Base-by-base conservation (phyloP, 306 rosid genomes). In the Quercus robur region DNA sequence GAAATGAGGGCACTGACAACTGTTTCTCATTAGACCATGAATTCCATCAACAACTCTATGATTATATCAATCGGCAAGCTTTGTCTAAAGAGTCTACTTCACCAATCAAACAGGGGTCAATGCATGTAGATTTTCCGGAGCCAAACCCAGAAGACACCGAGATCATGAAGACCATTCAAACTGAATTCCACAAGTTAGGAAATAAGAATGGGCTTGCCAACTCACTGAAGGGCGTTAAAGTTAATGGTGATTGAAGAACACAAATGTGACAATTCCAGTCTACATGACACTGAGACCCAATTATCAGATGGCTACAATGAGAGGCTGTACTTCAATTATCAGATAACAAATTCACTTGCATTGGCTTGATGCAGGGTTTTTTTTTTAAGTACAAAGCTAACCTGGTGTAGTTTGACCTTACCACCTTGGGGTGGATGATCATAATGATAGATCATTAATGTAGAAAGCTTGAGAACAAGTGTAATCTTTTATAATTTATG, bases 11-110 rank as follows among this genome's bases (percentile, higher is more conserved):
- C 26, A 66, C 78, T 25, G 92, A 85, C 41, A 89, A 83, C 66
- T 91, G 98, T 78, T 95, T 93, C 94, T 90, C 94, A 68, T 80
- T 86, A 4, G 90, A 95, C 64, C 89, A 89, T 56, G 63, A 76
- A 20, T 93, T 85, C 88, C 99, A 95, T 81, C 98, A 93, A 84
- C 88, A 93, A 74, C 92, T 93, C 77, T 93, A 91, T 81, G 81
- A 70, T 66, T 77, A 78, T 76, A 63, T 87, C 84, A 90, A 89
- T 75, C 84, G 82, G 62, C 92, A 88, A 90, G 91, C 97, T 8
- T 80, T 18, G 10, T 10, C 51, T 18, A 44, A 56, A 77, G 88
- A 93, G 77, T 75, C 92, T 6, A 62, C 41, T 20, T 80, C 89
- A 20, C 96, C 90, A 2, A 74, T 77, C 63, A 90, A 88, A 85